Evolutionary conservation across 116 monocot species (phyloP).

Genomic region (Phalaenopsis hybrid): DNA sequence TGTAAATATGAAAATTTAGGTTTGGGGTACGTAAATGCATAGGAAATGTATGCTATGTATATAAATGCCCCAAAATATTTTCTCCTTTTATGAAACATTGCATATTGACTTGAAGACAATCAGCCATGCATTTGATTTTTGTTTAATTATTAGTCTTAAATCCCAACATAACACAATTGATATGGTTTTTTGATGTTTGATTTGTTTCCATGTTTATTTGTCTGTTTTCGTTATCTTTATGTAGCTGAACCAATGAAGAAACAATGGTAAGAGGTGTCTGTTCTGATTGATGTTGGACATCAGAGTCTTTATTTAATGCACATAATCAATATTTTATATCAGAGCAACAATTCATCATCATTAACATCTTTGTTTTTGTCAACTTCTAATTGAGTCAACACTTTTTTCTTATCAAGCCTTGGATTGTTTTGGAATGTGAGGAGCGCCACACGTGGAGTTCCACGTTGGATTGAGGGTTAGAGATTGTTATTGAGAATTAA

Average conservation of each 20-base stretch:
- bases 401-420: too few species aligned
- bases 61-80: neutral
- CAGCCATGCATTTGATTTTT: neutral
- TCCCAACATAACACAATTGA: neutral
- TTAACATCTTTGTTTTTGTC: neutral
- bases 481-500: too few species aligned
- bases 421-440: too few species aligned
- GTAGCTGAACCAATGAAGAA: neutral
- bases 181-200: neutral
- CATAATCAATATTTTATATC: neutral
- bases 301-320: neutral
- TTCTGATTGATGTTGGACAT: neutral
- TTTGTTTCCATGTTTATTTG: neutral
- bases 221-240: neutral
- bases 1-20: too few species aligned
- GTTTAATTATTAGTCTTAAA: neutral
- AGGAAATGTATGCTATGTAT: too few species aligned
- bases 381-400: too few species aligned
- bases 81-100: neutral
- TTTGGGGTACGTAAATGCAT: too few species aligned
- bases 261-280: neutral
- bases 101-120: neutral
- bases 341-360: neutral
- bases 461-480: too few species aligned
- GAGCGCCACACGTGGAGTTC: too few species aligned